phyloP scores from a whole-genome alignment of 306 rosid genomes.

The Acmispon strigosus region DNA sequence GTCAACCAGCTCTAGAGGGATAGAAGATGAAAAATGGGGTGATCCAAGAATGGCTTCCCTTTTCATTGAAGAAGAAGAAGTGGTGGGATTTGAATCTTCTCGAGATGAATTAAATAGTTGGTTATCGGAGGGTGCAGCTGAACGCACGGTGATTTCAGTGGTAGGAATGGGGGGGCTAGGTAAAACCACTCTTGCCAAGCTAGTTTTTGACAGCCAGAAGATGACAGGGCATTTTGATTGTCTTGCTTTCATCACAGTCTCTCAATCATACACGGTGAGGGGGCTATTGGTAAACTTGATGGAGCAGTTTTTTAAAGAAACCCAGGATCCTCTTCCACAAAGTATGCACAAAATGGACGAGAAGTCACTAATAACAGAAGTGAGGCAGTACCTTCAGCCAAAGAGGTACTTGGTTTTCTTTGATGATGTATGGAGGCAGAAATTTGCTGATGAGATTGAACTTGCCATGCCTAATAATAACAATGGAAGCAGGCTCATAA shows the following conservation, averaged over 20 bases:
- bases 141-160: conserved; percentile 3
- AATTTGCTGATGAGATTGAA: neutral
- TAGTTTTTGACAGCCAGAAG: neutral
- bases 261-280: too few relatives aligned
- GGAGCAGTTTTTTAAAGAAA: too few relatives aligned
- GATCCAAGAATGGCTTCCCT: conserved; percentile 6
- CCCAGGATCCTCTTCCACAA: too few relatives aligned
- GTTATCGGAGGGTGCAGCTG: neutral
- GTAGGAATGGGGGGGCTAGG: conserved; percentile 7
- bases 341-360: neutral
- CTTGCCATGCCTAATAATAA: neutral
- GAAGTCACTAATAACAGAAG: neutral
- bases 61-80: neutral
- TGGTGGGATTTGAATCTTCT: neutral
- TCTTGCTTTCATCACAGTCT: too few relatives aligned
- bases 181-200: conserved; percentile 2
- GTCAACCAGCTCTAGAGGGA: neutral
- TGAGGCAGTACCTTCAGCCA: neutral
- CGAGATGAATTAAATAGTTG: neutral
- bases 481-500: neutral
- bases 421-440: conserved; percentile 4
- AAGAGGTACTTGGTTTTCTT: conserved; percentile 4
- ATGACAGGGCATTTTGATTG: too few relatives aligned
- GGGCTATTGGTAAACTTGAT: too few relatives aligned
- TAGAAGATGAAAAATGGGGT: neutral